Base-by-base conservation (phyloP, 1,284 basidiomycete genomes). In the Leccinum griseonigrum region DNA sequence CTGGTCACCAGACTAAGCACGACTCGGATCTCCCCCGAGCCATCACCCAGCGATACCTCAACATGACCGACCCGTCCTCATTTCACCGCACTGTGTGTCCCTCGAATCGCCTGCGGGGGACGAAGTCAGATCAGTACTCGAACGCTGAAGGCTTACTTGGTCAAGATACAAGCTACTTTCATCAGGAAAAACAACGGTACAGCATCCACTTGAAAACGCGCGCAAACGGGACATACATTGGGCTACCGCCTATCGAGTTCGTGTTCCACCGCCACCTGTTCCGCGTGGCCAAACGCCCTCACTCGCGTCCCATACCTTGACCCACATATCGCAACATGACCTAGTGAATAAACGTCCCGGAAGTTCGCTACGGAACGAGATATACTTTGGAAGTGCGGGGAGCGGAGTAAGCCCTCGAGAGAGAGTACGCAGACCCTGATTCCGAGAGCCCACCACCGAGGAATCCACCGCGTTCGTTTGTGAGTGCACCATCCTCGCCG, bases 51-150 rank as follows among this genome's bases (percentile, higher is more conserved):
- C 87, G 79, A 72, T 95, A 96, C 0, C 86, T 86, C 63, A 85
- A 80, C 31, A 72, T 77, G 3, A 97, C 79, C 52, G 78, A 84
- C 11, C 91, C 92, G 40, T 85, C 74, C 14, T 86, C 84, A 66
- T 88, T 83, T 68, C 95, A 97, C 63, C 86, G 79, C 5, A 95
- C 78, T 1, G 86, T 86, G 66, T 96, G 85, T 56, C 87, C 84
- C 58, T 87, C 22, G 22, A 22, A 22, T 87, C 0, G 88, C 85
- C 40, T 88, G 76, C 0, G 95, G 95, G 70, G 22, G 22, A 22
- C 22, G 22, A 22, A 22, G 22, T 22, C 22, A 22, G 22, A 22
- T 22, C 22, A 22, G 22, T 22, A 22, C 22, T 22, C 22, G 22
- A 22, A 22, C 22, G 22, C 22, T 22, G 22, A 22, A 22, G 22